Percentiles rank a stretch among this genome's conserved stretches.
phyloP scores from a whole-genome alignment of 495 filamentous ascomycete species.

The Trichoderma asperelloides region DNA sequence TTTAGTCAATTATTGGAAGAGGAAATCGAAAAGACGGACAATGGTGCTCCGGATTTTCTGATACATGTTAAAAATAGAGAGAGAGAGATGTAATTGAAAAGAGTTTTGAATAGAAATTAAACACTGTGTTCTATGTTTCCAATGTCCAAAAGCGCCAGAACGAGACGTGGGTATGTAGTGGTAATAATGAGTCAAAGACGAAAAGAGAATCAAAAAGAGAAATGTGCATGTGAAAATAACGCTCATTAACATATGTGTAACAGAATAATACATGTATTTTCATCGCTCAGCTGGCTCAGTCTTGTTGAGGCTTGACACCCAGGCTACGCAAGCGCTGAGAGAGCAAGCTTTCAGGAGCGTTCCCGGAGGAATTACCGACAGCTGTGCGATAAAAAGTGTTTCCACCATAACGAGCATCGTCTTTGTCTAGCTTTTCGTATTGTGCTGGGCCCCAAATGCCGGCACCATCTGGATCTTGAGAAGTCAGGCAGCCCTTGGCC shows the following conservation, averaged over 20 bases:
- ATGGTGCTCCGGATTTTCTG: no score
- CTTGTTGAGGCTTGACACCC: constrained; percentile 18
- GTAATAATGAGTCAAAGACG: no score
- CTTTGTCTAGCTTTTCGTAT: constrained; percentile 61
- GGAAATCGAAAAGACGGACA: no score
- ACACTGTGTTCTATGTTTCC: no score
- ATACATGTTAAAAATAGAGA: no score
- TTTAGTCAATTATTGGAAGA: no score
- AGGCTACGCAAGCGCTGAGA: constrained; percentile 36
- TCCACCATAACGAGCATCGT: constrained; percentile 58
- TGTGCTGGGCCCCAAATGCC: constrained; percentile 18
- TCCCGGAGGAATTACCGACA: neutral
- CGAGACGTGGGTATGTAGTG: no score
- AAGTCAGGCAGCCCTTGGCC: constrained; percentile 18
- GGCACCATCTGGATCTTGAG: constrained; percentile 13
- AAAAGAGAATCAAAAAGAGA: neutral
- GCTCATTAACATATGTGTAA: neutral
- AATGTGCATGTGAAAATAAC: neutral
- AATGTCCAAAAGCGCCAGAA: no score
- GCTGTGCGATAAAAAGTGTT: constrained; percentile 34
- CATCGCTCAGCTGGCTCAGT: neutral
- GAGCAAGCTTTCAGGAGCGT: constrained; percentile 27
- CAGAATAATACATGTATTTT: neutral
- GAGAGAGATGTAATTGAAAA: no score
- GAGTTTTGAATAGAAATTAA: no score